Conservation (phyloP, 805 yeast genomes). For the Yarrowia porcina region DNA sequence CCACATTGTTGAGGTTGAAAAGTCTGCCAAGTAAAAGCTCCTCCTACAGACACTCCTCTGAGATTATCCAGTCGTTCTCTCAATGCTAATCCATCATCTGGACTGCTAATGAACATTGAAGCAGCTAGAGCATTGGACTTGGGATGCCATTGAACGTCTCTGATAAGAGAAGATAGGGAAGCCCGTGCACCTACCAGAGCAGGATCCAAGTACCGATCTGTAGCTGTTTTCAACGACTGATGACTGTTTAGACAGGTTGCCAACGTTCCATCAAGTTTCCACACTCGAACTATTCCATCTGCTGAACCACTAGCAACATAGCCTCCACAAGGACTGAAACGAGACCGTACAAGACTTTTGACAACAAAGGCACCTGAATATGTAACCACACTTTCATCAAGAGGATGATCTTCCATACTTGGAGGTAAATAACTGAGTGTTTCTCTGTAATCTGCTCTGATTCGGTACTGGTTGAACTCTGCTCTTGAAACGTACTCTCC, state of each 20-base stretch:
- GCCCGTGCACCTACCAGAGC: conserved; percentile 4
- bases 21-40: conserved; percentile 22
- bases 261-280: conserved; percentile 16
- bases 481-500: background rate
- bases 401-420: conserved; percentile 14
- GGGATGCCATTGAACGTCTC: conserved; percentile 20
- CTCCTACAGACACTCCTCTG: conserved; percentile 1
- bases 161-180: conserved; percentile 1
- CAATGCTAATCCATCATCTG: conserved; percentile 2
- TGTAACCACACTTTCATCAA: conserved; percentile 20
- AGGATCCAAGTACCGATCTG: background rate
- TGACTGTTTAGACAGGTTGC: conserved; percentile 7
- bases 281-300: conserved; percentile 12
- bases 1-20: conserved; percentile 19
- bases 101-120: conserved; percentile 21
- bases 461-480: background rate
- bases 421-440: conserved; percentile 10
- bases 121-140: background rate
- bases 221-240: background rate
- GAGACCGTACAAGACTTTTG: conserved; percentile 15
- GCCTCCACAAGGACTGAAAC: conserved; percentile 19
- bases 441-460: conserved; percentile 9
- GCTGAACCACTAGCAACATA: conserved; percentile 22
- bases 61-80: background rate
- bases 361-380: conserved; percentile 10